These are phyloP conservation scores for Dendrocalamus latiflorus DNA, from an alignment of 202 grass and related monocot species.

Conservation along the genomic window DNA sequence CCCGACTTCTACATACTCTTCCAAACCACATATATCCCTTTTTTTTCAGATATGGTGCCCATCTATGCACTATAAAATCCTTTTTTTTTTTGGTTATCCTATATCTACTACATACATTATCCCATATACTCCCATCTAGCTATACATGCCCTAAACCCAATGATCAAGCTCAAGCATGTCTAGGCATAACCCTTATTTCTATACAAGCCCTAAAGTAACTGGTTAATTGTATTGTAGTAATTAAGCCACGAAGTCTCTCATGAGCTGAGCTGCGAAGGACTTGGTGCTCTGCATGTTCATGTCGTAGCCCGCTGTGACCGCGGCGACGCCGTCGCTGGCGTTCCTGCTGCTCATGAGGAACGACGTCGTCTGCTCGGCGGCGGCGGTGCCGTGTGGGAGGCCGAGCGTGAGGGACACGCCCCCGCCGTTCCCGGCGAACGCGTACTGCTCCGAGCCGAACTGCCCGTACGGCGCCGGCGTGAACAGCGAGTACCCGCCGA, in stretches of 20 bases:
- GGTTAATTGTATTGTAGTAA: background rate
- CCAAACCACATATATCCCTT: conserved; percentile 13
- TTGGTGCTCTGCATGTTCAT: conserved; percentile 57
- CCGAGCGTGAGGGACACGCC: conserved; percentile 76
- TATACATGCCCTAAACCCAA: conserved; percentile 28
- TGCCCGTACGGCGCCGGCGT: conserved; percentile 22
- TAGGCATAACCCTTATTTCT: conserved; percentile 36
- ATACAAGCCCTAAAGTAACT: conserved; percentile 42
- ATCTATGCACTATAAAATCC: conserved; percentile 19
- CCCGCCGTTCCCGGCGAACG: conserved; percentile 35
- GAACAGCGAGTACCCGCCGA: conserved; percentile 35
- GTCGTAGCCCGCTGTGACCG: conserved; percentile 34
- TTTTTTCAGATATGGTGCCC: background rate
- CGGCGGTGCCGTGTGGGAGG: conserved; percentile 43
- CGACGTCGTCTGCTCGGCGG: conserved; percentile 36
- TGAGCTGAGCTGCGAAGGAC: conserved; percentile 53
- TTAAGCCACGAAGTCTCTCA: conserved; percentile 47
- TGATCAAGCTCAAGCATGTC: conserved; percentile 14
- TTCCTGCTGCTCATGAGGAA: conserved; percentile 45
- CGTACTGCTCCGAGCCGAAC: conserved; percentile 51
- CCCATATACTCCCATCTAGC: conserved; percentile 13
- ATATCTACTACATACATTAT: conserved; percentile 16
- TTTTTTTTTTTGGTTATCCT: background rate
- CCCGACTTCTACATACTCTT: background rate
- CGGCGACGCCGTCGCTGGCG: conserved; percentile 1